These are phyloP conservation scores for Calonectria pseudoturangicola DNA, from an alignment of 2,329 filamentous ascomycete species.

Conservation along the genomic window DNA sequence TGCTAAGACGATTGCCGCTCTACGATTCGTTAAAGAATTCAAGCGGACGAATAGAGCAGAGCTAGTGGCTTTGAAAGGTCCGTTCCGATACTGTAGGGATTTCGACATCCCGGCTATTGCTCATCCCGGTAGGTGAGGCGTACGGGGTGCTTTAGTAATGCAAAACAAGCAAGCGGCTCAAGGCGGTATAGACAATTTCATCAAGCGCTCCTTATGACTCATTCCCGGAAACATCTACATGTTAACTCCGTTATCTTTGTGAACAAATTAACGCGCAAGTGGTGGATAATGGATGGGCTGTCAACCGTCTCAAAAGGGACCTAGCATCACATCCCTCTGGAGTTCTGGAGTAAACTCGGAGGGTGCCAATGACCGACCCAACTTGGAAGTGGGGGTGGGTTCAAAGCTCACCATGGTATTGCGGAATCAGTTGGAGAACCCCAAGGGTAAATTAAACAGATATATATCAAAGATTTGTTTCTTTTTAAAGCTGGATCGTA, in stretches of 20 bases:
- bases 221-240: background rate
- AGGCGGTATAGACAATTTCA: background rate
- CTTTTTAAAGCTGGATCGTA: too few relatives aligned
- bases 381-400: background rate
- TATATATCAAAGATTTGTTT: too few relatives aligned
- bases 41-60: too few relatives aligned
- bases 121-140: background rate
- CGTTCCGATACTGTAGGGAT: too few relatives aligned
- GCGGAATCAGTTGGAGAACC: too few relatives aligned
- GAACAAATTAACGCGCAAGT: too few relatives aligned
- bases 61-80: background rate
- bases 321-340: background rate
- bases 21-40: conserved; percentile 1
- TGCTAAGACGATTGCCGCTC: background rate
- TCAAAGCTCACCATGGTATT: too few relatives aligned
- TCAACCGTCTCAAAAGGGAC: background rate
- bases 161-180: background rate
- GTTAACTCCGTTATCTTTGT: background rate
- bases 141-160: background rate
- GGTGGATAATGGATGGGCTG: background rate
- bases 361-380: conserved; percentile 4
- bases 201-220: background rate
- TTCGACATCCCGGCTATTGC: conserved; percentile 3
- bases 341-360: conserved; percentile 16
- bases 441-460: too few relatives aligned